Percentiles rank a stretch among this genome's conserved stretches.
These are phyloP conservation scores for Colletotrichum tropicale DNA, from an alignment of 2,329 filamentous ascomycete species.

Conservation along the genomic window DNA sequence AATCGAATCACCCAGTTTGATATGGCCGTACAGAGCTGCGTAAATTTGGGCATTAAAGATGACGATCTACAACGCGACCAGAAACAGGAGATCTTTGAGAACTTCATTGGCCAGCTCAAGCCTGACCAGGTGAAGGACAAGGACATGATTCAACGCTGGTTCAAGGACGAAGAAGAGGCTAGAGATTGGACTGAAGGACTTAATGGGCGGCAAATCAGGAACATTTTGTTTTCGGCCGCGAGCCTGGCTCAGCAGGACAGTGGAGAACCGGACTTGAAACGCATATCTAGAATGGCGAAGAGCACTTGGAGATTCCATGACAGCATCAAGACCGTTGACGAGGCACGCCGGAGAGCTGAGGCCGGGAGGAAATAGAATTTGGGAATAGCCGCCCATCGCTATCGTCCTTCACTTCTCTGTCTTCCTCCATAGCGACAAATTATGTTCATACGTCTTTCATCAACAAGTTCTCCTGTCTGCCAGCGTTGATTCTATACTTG, in stretches of 20 bases:
- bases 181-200: conserved; percentile 41
- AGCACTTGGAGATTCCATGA: not conserved
- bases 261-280: not conserved
- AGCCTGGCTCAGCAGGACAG: not conserved
- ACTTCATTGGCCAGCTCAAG: conserved; percentile 17
- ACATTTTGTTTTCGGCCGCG: conserved; percentile 29
- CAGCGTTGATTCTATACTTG: too few relatives aligned
- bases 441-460: too few relatives aligned
- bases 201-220: conserved; percentile 54
- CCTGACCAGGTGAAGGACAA: not conserved
- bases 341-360: not conserved
- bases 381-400: too few relatives aligned
- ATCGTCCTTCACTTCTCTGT: too few relatives aligned
- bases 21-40: conserved; percentile 68
- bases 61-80: conserved; percentile 74
- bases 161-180: conserved; percentile 29
- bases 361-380: not conserved
- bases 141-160: conserved; percentile 8
- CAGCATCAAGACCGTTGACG: not conserved
- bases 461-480: too few relatives aligned
- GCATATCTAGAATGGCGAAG: not conserved
- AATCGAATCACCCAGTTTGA: conserved; percentile 40
- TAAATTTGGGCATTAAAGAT: conserved; percentile 84
- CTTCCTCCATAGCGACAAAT: too few relatives aligned
- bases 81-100: conserved; percentile 46